Base-by-base conservation (phyloP, 2,329 filamentous ascomycete genomes). In the Colletotrichum coccodes region DNA sequence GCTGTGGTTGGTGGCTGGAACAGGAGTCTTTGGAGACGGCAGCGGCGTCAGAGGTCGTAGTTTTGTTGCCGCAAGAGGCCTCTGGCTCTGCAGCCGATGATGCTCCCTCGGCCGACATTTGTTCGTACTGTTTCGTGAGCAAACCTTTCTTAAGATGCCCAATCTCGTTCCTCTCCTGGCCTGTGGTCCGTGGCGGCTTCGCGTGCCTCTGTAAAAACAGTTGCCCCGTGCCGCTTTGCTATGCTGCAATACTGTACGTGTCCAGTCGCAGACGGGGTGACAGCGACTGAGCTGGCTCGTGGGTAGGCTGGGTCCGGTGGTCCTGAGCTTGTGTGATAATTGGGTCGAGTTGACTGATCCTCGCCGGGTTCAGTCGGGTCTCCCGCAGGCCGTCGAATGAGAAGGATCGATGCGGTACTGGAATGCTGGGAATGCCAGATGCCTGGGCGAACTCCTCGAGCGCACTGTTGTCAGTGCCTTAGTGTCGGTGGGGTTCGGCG, bases 391-490 rank as follows among this genome's bases (percentile, higher is more conserved):
- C 42, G 64, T 47, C 60, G 52, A 68, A 63, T 63, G 59, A 57
- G 64, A 56, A 61, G 49, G 23, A 68, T 38, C 60, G 28, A 64
- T 40, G 53, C 60, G 47, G 57, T 21, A 30, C 30, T 50, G 65
- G 65, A 65, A 61, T 65, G 69, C 52, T 65, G 23, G 36, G 44
- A 64, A 53, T 52, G 44, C 56, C 56, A 57, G 65, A 53, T 56
- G 70, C 57, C 46, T 60, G 67, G 32, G 52, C 60, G 28, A 71
- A 42, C 58, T 67, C 44, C 23, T 63, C 46, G 36, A 68, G 53
- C 44, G 64, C 66, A 65, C 66, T 65, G 66, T 68, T 56, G 61
- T 65, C 54, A 66, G 42, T 68, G 54, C 66, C 66, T 60, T 65
- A 57, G 60, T 36, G 49, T 61, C 42, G 52, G 60, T 69, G 61